Evolutionary conservation across 371 early-diverging fungal genomes (phyloP), one percentile per base, ranked within the genome.

Genomic region (Mucor irregularis): DNA sequence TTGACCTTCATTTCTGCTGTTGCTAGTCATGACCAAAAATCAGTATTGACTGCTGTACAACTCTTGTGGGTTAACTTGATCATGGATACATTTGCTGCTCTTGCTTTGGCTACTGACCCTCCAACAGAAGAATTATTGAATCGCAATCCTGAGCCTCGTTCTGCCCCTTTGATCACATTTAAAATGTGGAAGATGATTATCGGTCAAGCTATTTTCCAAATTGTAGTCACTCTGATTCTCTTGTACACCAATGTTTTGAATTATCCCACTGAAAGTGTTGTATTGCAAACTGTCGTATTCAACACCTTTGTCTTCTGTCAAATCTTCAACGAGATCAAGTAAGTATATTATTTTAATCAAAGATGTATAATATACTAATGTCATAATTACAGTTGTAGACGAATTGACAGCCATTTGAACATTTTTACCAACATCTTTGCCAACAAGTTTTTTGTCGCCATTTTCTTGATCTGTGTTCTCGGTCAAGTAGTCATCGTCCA

Each of bases 271-370:
- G 72, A 74, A 19, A 58, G 53, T 37, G 61, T 46, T 13, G 63
- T 73, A 9, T 65, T 89, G 9, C 69, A 76, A 37, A 82, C 88
- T 5, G 63, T 88, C 46, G 81, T 91, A 0, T 92, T 91, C 66
- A 92, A 88, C 56, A 80, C 89, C 1, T 92, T 91, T 68, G 88
- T 91, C 2, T 86, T 89, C 55, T 66, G 90, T 39, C 93, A 91
- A 58, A 78, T 92, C 29, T 90, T 89, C 58, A 90, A 90, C 64
- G 86, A 86, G 61, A 45, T 88, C 74, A 88, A 88, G 19, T 31
- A 33, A 42, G 28, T 14, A 22, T 10, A 10, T 21, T 22, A 30
- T 24, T 42, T 31, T 30, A 2, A 17, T n/a, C 13, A 34, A 10
- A 0, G 3, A 4, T 17, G 2, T 19, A 17, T 17, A 16, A 38